These are phyloP conservation scores for Fistulinella prunicolor DNA, from an alignment of 768 basidiomycete genomes.

Conservation along the genomic window DNA sequence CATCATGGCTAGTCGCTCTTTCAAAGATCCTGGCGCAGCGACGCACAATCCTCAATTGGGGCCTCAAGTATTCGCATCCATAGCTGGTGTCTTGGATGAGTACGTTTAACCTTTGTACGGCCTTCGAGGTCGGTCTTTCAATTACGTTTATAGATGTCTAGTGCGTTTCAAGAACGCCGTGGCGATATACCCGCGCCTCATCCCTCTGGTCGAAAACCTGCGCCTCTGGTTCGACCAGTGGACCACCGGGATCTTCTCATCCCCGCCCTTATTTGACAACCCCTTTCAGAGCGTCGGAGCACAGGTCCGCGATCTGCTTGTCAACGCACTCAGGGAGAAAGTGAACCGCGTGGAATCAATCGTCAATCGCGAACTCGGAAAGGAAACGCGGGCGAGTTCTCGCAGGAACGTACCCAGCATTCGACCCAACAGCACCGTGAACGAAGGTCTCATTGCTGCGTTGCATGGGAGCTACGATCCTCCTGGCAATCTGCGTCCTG, in stretches of 20 bases:
- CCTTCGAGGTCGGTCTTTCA: no score
- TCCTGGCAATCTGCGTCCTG: slow-evolving; percentile 48
- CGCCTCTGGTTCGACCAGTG: slow-evolving; percentile 47
- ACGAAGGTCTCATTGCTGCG: slow-evolving; percentile 39
- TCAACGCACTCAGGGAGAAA: slow-evolving; percentile 28
- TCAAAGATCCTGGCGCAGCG: slow-evolving; percentile 24
- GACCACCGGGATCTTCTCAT: slow-evolving; percentile 38
- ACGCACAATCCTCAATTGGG: slow-evolving; percentile 30
- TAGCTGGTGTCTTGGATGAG: slow-evolving; percentile 52
- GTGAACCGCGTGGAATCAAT: slow-evolving; percentile 40
- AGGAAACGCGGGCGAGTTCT: slow-evolving; percentile 26
- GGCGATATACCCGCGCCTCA: slow-evolving; percentile 43
- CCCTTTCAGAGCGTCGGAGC: slow-evolving; percentile 32
- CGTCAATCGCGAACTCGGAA: slow-evolving; percentile 47
- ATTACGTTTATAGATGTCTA: slow-evolving; percentile 50
- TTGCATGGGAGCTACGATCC: slow-evolving; percentile 46
- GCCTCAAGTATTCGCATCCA: slow-evolving; percentile 42
- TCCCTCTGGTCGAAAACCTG: slow-evolving; percentile 40
- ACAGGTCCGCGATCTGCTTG: slow-evolving; percentile 37
- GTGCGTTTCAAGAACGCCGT: slow-evolving; percentile 58
- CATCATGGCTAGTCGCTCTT: slow-evolving; percentile 33
- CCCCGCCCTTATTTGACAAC: slow-evolving; percentile 46
- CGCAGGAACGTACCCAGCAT: slow-evolving; percentile 1
- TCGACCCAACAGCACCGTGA: slow-evolving; percentile 2
- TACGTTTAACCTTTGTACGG: no score